Base-by-base conservation (phyloP, 2,329 filamentous ascomycete genomes). In the Cladophialophora yegresii region DNA sequence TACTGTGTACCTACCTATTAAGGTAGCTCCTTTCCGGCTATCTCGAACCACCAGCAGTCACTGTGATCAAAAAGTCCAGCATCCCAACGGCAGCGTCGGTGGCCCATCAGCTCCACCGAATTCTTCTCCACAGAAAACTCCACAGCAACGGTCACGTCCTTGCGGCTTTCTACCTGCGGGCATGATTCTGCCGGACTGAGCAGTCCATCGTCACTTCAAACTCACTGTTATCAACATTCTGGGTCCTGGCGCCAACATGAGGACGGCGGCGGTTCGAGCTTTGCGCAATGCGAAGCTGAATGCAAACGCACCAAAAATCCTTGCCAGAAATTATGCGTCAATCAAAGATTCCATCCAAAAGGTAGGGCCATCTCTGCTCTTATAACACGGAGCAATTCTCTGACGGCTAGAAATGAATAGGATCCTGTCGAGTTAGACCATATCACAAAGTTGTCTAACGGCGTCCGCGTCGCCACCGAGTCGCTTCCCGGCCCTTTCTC, bases 401-500 rank as follows among this genome's bases (percentile, higher is more conserved):
- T 60, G 28, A 59, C 63, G 32, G 26, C 33, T 12, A n/a, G n/a
- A 13, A 36, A 51, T 54, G n/a, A 55, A 50, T 71, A 91, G 87
- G 93, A 98, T 75, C 91, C 92, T 13, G 88, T 88, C 55, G 91
- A 96, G 69, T 86, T 96, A 72, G 92, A 97, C 77, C 83, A 89
- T 70, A 89, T 98, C 73, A 96, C 93, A 7, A 93, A 89, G 1
- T 86, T 99, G 16, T 82, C 92, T 56, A 99, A 99, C 84, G 95
- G 95, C 74, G 81, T 99, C 70, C 91, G 93, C 63, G 92, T 99
- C 64, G 95, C 95, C 26, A 96, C 93, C 51, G 95, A 99, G 77
- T 92, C 93, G 62, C 84, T 98, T 10, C 93, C 93, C 0, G 95
- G 95, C 49, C 93, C 93, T 71, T 99, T 99, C 77, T 91, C 93